Conservation (phyloP, 2,329 filamentous ascomycete genomes). For the Akanthomyces uredinophilus region DNA sequence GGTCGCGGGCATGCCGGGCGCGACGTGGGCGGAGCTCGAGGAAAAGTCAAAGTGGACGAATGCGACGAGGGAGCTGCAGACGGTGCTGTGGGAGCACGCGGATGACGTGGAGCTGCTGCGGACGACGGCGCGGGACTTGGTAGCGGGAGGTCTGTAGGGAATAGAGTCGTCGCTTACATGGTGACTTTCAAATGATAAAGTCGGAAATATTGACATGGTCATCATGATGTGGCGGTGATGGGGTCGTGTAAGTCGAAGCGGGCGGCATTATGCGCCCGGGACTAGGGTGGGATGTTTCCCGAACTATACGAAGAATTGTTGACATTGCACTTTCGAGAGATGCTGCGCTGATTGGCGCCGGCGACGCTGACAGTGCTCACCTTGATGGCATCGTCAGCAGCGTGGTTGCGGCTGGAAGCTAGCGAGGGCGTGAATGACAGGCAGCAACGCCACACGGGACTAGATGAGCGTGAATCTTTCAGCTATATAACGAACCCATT, state of each 20-base stretch:
- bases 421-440: not conserved
- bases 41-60: no score
- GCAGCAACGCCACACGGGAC: not conserved
- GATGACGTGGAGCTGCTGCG: no score
- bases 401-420: not conserved
- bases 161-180: no score
- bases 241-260: not conserved
- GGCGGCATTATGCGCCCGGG: not conserved
- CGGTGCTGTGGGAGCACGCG: no score
- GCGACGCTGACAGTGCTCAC: not conserved
- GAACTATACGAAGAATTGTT: not conserved
- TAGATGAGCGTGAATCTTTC: not conserved
- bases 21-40: no score
- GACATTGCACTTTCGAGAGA: not conserved
- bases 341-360: not conserved
- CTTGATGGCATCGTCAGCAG: constrained; percentile 3
- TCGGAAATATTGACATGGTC: no score
- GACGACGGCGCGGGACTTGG: no score
- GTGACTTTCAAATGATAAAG: no score
- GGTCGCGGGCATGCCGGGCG: no score
- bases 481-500: not conserved
- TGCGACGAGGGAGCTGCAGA: no score
- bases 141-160: no score
- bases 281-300: not conserved
- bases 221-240: no score